These are phyloP conservation scores for Alternaria arborescens DNA, from an alignment of 2,329 filamentous ascomycete genomes.

Conservation along the genomic window DNA sequence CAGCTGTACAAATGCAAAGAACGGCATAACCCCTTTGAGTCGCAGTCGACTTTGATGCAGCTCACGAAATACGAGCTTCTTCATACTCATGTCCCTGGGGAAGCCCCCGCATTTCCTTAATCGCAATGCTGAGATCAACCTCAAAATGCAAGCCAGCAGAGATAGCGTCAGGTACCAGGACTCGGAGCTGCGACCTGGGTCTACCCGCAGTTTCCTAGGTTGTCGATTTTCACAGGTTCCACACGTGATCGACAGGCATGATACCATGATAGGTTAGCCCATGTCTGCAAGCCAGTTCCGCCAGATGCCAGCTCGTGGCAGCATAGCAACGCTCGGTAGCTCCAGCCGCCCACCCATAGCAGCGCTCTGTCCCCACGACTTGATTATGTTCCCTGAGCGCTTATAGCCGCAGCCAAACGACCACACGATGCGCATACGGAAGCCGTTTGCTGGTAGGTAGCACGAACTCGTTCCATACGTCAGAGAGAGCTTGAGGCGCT, in stretches of 20 bases:
- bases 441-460: conserved; percentile 21
- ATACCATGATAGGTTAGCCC: conserved; percentile 3
- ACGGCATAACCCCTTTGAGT: background rate
- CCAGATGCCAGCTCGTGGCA: conserved; percentile 19
- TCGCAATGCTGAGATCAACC: background rate
- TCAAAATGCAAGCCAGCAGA: background rate
- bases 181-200: conserved; percentile 7
- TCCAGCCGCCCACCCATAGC: conserved; percentile 10
- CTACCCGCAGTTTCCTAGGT: conserved; percentile 11
- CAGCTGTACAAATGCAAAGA: background rate
- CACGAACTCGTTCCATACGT: conserved; percentile 1
- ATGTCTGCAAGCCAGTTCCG: conserved; percentile 9
- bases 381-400: conserved; percentile 1
- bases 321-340: conserved; percentile 13
- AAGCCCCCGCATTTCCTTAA: background rate
- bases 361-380: background rate
- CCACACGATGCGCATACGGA: conserved; percentile 18
- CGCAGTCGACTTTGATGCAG: background rate
- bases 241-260: conserved; percentile 18
- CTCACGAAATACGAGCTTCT: background rate
- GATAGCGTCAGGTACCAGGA: conserved; percentile 5
- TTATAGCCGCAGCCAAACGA: conserved; percentile 1
- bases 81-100: background rate
- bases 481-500: conserved; percentile 2
- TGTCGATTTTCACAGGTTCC: conserved; percentile 22